Base-by-base conservation (phyloP, 2,329 filamentous ascomycete species). In the Capronia epimyces region DNA sequence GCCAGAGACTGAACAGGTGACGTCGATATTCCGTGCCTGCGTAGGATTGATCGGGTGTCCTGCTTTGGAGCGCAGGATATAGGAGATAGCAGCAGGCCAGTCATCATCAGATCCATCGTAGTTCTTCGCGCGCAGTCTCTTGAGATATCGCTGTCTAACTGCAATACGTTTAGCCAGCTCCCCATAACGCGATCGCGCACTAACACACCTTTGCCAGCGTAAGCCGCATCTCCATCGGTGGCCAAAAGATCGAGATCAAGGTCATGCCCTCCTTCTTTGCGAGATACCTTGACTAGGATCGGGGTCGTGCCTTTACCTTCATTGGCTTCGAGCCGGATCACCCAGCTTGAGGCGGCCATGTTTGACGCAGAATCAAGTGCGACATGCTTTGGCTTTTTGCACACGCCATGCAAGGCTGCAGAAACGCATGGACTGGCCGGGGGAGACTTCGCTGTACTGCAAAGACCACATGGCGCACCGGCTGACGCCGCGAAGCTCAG, bases 211-310 rank as follows among this genome's bases (percentile, higher is more conserved):
- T 69, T 69, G 6, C 68, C 66, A 18, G 71, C 67, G 64, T 77
- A 83, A 10, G 79, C 73, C 48, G 67, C 68, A 55, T 80, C 75
- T 41, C 77, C 76, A 63, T 84, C 80, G 21, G 79, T 82, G 20
- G 75, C 80, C 9, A 76, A 67, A 22, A 84, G 68, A 47, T 73
- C 72, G 31, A 82, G 62, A 60, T 82, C 77, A 8, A 82, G 48
- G 12, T 44, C 47, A 31, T 60, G 46, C 16, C 66, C 64, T 10
- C 62, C 48, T 49, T 55, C 16, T 55, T 64, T 46, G 64, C 67
- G 42, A 13, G 67, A 64, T 50, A 80, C 71, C 57, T 78, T 71
- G 25, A 82, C 62, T 13, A 83, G 68, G 18, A 82, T 68, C 4
- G 55, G 55, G 18, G 20, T 45, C 12, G 34, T 44, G 10, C 16